Base-by-base conservation (phyloP, 2,329 filamentous ascomycete genomes). In the Epichloe baconii region DNA sequence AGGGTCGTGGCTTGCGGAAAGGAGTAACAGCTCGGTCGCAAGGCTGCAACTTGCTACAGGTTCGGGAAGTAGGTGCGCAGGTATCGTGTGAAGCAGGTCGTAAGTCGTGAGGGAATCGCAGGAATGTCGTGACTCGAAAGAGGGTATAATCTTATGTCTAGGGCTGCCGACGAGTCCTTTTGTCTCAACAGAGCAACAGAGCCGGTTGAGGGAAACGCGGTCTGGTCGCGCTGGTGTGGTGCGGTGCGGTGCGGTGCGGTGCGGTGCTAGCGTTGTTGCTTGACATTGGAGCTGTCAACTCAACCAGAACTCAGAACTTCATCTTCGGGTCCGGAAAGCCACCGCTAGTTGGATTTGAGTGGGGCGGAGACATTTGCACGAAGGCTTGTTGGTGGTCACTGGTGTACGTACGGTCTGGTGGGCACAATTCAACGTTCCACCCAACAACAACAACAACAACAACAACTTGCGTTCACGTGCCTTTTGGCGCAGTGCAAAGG, bases 201-300 rank as follows among this genome's bases (percentile, higher is more conserved):
- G 47, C 3, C 26, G 26, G 26, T 34, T 36, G 21, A 44, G 43
- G 49, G 43, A 51, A 48, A 56, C 54, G 55, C 57, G 55, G 55
- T 57, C 56, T 56, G 55, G 54, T 57, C 57, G 57, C 52, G 57
- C 26, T 31, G 26, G 26, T 31, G 26, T 8, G 26, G 26, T 31
- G 26, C 23, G 23, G 23, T 23, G 23, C 23, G 23, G 23, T 23
- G 21, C 23, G 23, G 23, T 19, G 21, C 21, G 4, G 21, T 31
- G 26, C 50, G 54, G 53, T 54, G 47, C 43, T 52, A 52, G 45
- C 43, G 40, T 50, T 47, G 44, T 31, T 31, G 26, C 26, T 31
- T 10, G 8, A 31, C 26, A 31, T 11, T 11, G 26, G 26, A 37
- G 44, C 44, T 43, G 34, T 47, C 35, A 47, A 31, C 26, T 10